phyloP scores from a whole-genome alignment of 805 yeast species.

The Suhomyces sp. region DNA sequence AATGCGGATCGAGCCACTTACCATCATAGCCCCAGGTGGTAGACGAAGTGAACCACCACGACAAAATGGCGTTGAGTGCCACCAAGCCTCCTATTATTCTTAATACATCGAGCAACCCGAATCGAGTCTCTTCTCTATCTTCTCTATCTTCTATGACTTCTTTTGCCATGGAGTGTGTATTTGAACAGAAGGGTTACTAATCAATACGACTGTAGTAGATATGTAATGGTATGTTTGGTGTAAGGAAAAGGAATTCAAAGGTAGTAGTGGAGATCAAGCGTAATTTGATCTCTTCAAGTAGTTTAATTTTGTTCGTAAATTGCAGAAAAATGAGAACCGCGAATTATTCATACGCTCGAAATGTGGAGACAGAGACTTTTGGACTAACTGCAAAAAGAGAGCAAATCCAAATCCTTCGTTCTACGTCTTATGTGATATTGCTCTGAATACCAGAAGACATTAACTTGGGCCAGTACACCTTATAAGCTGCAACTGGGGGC shows the following conservation, averaged over 20 bases:
- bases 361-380: neutral
- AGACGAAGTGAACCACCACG: slow-evolving; percentile 58
- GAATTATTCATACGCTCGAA: neutral
- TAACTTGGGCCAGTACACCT: too few relatives aligned
- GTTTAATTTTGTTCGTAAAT: neutral
- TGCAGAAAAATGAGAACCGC: neutral
- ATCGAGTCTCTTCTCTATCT: slow-evolving; percentile 4
- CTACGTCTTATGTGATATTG: neutral
- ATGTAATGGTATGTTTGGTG: too few relatives aligned
- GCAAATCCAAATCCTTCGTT: neutral
- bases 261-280: neutral
- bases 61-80: slow-evolving; percentile 44
- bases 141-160: neutral
- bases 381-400: neutral
- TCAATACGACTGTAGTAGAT: too few relatives aligned
- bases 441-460: neutral
- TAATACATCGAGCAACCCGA: slow-evolving; percentile 39
- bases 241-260: neutral
- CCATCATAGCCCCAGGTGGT: slow-evolving; percentile 62
- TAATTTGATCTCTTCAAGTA: too few relatives aligned
- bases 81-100: slow-evolving; percentile 47
- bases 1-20: slow-evolving; percentile 44
- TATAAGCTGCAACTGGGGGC: neutral
- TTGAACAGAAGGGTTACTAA: neutral
- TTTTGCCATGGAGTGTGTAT: neutral